A percentile compares a stretch with the other conserved stretches of the same genome.
phyloP scores from a whole-genome alignment of 495 filamentous ascomycete species.

The Aspergillus sparsus region DNA sequence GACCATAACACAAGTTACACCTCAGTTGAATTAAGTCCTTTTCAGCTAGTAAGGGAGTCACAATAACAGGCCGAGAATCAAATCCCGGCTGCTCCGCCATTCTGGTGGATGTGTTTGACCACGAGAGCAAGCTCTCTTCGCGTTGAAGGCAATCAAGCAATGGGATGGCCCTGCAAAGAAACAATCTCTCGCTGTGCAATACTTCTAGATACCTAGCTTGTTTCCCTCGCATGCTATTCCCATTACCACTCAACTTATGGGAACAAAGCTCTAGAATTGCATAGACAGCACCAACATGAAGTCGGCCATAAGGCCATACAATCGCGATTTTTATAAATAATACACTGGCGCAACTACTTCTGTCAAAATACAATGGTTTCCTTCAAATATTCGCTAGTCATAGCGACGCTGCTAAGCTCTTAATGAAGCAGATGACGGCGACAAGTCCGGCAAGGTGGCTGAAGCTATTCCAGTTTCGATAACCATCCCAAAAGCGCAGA shows the following conservation, averaged over 20 bases:
- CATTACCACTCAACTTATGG: neutral
- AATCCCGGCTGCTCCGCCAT: too few species aligned
- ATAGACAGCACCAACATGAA: neutral
- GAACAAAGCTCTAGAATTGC: neutral
- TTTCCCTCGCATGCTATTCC: neutral
- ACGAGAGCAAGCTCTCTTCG: neutral
- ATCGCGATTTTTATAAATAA: neutral
- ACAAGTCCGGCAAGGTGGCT: neutral
- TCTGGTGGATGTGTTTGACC: neutral
- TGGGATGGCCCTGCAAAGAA: neutral
- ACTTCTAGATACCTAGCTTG: neutral
- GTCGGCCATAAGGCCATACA: neutral
- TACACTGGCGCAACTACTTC: neutral
- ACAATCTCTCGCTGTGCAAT: neutral
- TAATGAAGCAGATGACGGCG: neutral
- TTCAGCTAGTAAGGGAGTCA: too few species aligned
- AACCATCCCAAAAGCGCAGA: neutral
- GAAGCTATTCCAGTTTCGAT: neutral
- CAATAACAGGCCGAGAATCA: too few species aligned
- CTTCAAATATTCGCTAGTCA: neutral
- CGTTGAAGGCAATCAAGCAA: neutral
- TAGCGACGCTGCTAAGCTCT: neutral
- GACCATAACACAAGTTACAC: too few species aligned
- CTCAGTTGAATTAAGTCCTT: too few species aligned
- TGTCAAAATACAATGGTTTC: constrained; percentile 1